These are phyloP conservation scores for Alternaria angustiovoidea DNA, from an alignment of 2,329 filamentous ascomycete species.

Conservation along the genomic window DNA sequence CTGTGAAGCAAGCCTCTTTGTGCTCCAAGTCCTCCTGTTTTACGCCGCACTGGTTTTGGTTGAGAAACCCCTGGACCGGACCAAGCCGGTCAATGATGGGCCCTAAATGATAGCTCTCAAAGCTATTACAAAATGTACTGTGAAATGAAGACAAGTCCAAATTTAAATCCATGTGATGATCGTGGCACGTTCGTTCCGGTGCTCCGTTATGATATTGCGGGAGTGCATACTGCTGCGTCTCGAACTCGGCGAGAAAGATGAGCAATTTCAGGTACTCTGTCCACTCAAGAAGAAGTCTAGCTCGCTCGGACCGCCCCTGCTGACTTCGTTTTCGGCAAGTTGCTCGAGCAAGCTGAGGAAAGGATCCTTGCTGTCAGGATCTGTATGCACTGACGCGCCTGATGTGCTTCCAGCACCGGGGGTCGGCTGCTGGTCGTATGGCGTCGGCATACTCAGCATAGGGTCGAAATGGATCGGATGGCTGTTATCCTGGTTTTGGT, in stretches of 20 bases:
- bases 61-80: slow-evolving; percentile 4
- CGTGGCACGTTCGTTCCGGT: slow-evolving; percentile 6
- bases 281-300: slow-evolving; percentile 76
- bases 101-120: slow-evolving; percentile 19
- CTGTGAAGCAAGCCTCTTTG: slow-evolving; percentile 11
- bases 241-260: slow-evolving; percentile 7
- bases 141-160: slow-evolving; percentile 15
- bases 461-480: slow-evolving; percentile 41
- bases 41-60: slow-evolving; percentile 22
- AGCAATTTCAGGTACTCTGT: slow-evolving; percentile 34
- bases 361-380: slow-evolving; percentile 73
- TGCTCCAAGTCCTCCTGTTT: slow-evolving; percentile 4
- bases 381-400: slow-evolving; percentile 51
- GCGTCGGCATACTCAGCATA: slow-evolving; percentile 53
- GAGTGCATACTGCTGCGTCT: background rate
- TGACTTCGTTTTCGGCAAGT: slow-evolving; percentile 80
- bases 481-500: slow-evolving; percentile 25
- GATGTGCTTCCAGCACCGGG: slow-evolving; percentile 55
- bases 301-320: slow-evolving; percentile 73
- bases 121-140: slow-evolving; percentile 21
- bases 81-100: slow-evolving; percentile 5
- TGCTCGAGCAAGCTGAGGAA: slow-evolving; percentile 82
- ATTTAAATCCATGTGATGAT: slow-evolving; percentile 3
- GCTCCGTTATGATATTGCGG: slow-evolving; percentile 7
- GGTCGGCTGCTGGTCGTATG: slow-evolving; percentile 55